These are phyloP conservation scores for Microthlaspi erraticum DNA, from an alignment of 345 rosid species.

Conservation along the genomic window DNA sequence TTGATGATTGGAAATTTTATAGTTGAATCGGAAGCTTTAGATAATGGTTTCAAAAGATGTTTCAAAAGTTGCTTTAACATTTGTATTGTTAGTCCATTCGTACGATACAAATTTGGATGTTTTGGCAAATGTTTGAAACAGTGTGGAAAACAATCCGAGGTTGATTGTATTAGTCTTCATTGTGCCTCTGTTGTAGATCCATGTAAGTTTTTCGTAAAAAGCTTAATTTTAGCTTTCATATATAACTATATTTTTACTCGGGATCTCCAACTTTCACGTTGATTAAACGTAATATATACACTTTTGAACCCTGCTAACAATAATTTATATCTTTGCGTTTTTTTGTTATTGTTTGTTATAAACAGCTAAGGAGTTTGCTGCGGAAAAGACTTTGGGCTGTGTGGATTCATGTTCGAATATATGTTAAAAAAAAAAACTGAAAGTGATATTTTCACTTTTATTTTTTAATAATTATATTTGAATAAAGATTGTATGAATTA, in stretches of 20 bases:
- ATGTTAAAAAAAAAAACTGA: background rate
- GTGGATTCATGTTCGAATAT: constrained; percentile 5
- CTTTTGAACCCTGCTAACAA: background rate
- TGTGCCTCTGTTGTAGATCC: background rate
- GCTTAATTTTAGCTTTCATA: background rate
- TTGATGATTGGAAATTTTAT: constrained; percentile 8
- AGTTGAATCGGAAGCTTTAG: background rate
- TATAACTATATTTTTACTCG: background rate
- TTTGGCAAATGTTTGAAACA: background rate
- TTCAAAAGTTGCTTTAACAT: background rate
- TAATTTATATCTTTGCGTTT: background rate
- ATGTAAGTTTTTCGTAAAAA: background rate
- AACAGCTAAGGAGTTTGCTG: background rate
- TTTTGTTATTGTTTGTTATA: background rate
- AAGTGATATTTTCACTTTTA: background rate
- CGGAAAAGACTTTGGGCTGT: background rate
- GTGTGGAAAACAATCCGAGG: background rate
- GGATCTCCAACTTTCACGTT: too few species aligned
- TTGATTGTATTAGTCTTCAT: background rate
- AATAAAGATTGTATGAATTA: constrained; percentile 1
- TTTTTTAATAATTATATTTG: background rate
- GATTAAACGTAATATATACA: background rate
- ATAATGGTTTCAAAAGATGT: too few species aligned
- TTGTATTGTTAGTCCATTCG: background rate
- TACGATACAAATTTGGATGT: too few species aligned